phyloP scores from a whole-genome alignment of 805 yeast genomes.

The Yarrowia osloensis region DNA sequence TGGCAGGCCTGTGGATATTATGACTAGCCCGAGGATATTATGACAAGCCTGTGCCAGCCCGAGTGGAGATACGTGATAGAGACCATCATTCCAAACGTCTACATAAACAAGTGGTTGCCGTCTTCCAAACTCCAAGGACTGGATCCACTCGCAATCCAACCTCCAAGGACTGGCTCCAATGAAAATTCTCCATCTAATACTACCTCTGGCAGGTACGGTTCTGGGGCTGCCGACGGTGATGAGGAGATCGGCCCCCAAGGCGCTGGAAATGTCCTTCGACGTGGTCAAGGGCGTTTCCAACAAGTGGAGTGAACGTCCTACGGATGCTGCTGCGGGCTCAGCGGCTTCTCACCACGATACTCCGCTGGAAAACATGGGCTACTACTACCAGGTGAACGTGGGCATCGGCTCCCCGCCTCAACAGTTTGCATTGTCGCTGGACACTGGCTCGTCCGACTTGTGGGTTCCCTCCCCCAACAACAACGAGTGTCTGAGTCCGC shows the following conservation, averaged over 20 bases:
- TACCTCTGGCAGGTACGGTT: slow-evolving; percentile 1
- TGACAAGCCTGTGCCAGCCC: slow-evolving; percentile 5
- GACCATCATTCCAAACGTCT: not conserved
- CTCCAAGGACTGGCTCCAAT: not conserved
- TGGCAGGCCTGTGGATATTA: not conserved
- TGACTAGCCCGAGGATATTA: slow-evolving; percentile 14
- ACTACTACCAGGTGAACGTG: slow-evolving; percentile 34
- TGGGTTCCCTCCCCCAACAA: slow-evolving; percentile 49
- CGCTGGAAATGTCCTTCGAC: slow-evolving; percentile 1
- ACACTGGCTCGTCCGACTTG: slow-evolving; percentile 71
- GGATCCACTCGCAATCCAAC: not conserved
- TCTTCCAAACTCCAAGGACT: not conserved
- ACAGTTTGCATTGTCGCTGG: slow-evolving; percentile 55
- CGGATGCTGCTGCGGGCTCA: not conserved
- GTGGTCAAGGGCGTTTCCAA: not conserved
- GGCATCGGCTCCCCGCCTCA: slow-evolving; percentile 61
- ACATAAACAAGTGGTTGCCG: not conserved
- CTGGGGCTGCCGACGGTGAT: not conserved
- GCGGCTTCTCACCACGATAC: not conserved
- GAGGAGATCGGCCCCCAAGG: not conserved
- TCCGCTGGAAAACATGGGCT: slow-evolving; percentile 8
- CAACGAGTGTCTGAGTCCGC: slow-evolving; percentile 2
- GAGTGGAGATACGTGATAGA: not conserved
- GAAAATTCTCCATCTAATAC: not conserved
- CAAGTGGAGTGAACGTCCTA: not conserved